phyloP scores from a whole-genome alignment of 352 stramenopile genomes.

The Hyphochytrium catenoides region DNA sequence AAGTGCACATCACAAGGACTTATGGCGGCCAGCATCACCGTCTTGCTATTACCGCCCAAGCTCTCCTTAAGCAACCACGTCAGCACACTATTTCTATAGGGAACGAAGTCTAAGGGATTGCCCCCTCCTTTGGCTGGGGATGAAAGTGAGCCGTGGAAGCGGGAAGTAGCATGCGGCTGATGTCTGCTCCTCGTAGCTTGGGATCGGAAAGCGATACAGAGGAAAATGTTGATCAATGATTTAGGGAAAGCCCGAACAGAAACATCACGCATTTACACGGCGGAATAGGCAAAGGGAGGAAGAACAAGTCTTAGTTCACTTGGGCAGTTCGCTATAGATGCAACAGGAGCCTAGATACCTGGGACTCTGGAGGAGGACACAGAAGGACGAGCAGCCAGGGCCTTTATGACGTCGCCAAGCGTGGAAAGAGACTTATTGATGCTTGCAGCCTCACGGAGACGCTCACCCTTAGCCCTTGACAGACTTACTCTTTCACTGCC shows the following conservation, averaged over 20 bases:
- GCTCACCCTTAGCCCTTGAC: constrained; percentile 15
- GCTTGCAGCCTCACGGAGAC: constrained; percentile 33
- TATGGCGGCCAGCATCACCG: constrained; percentile 59
- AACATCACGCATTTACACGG: too few relatives aligned
- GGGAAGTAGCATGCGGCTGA: neutral
- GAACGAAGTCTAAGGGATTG: constrained; percentile 24
- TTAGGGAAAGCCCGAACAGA: too few relatives aligned
- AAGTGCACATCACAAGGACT: constrained; percentile 55
- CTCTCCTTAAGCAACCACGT: constrained; percentile 49
- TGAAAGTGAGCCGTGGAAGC: neutral
- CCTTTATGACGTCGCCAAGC: constrained; percentile 52
- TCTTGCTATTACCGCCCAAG: constrained; percentile 46
- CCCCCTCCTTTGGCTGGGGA: constrained; percentile 2
- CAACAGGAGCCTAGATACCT: too few relatives aligned
- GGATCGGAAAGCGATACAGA: too few relatives aligned
- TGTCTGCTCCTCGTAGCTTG: constrained; percentile 11
- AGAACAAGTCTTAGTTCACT: too few relatives aligned
- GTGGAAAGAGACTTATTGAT: constrained; percentile 61
- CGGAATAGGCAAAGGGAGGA: too few relatives aligned
- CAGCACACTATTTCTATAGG: constrained; percentile 65
- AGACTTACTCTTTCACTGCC: constrained; percentile 31
- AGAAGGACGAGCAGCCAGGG: too few relatives aligned
- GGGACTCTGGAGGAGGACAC: too few relatives aligned
- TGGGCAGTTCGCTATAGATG: too few relatives aligned
- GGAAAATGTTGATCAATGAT: too few relatives aligned